A percentile compares a stretch with the other conserved stretches of the same genome.
These are phyloP conservation scores for Leccinum aurantiacum DNA, from an alignment of 768 basidiomycete species.

Conservation along the genomic window DNA sequence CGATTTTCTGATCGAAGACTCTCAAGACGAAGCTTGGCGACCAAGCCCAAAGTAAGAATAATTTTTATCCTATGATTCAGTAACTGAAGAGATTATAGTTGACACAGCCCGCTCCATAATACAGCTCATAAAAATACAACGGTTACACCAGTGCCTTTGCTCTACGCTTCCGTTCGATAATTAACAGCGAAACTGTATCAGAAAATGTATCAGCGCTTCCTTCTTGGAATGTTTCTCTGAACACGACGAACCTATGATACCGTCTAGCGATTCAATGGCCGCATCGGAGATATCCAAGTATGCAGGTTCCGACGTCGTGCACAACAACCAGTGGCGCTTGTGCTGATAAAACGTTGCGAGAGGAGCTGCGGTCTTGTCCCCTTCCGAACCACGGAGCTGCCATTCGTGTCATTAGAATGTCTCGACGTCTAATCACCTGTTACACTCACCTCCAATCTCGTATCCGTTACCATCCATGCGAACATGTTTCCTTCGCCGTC, in stretches of 20 bases:
- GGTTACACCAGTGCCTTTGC: slow-evolving; percentile 12
- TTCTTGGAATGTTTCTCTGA: not conserved
- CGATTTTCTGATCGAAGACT: slow-evolving; percentile 73
- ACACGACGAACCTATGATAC: slow-evolving; percentile 34
- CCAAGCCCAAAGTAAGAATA: slow-evolving; percentile 34
- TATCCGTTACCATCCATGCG: slow-evolving; percentile 17
- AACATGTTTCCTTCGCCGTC: slow-evolving; percentile 25
- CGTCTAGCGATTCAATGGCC: slow-evolving; percentile 35
- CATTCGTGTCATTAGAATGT: not conserved
- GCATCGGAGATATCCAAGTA: slow-evolving; percentile 37
- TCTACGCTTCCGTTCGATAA: slow-evolving; percentile 32
- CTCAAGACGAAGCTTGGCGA: slow-evolving; percentile 69
- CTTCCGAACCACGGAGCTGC: slow-evolving; percentile 31
- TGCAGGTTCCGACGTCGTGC: slow-evolving; percentile 37
- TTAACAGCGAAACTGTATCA: slow-evolving; percentile 32
- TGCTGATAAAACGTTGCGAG: slow-evolving; percentile 37
- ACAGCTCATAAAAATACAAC: not conserved
- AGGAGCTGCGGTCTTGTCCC: slow-evolving; percentile 24
- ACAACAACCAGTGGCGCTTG: slow-evolving; percentile 35
- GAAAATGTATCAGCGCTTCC: slow-evolving; percentile 2
- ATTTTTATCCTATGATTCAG: slow-evolving; percentile 7
- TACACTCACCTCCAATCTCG: slow-evolving; percentile 14
- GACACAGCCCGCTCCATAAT: slow-evolving; percentile 7
- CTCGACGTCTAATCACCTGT: not conserved
- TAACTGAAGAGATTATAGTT: slow-evolving; percentile 16